These are phyloP conservation scores for Xylaria sp. DNA, from an alignment of 2,329 filamentous ascomycete species.

Conservation along the genomic window DNA sequence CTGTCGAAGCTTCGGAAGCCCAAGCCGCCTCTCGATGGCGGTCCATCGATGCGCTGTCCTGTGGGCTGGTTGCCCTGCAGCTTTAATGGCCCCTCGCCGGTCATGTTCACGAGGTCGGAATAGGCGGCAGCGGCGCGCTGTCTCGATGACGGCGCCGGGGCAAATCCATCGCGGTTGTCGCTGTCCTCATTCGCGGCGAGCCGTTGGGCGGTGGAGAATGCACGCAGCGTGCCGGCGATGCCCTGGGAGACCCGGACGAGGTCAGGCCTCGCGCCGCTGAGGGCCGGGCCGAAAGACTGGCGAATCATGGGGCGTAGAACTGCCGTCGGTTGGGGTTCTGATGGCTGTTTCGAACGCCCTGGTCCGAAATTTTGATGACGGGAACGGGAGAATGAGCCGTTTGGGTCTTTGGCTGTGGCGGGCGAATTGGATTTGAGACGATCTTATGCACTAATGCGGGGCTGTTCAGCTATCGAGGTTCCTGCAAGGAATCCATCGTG, in stretches of 20 bases:
- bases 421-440: not conserved
- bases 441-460: not conserved
- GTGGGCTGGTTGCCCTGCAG: not conserved
- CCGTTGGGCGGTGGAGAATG: slow-evolving; percentile 30
- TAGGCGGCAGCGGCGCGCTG: slow-evolving; percentile 25
- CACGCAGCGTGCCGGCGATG: slow-evolving; percentile 29
- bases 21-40: not conserved
- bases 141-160: slow-evolving; percentile 8
- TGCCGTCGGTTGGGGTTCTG: slow-evolving; percentile 16
- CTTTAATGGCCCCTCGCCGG: not conserved
- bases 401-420: not conserved
- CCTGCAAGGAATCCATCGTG: not conserved
- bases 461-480: not conserved
- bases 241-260: slow-evolving; percentile 28
- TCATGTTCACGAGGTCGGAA: slow-evolving; percentile 25
- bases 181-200: slow-evolving; percentile 12
- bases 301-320: slow-evolving; percentile 29
- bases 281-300: slow-evolving; percentile 27
- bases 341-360: slow-evolving; percentile 1
- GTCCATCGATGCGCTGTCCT: not conserved
- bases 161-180: slow-evolving; percentile 1
- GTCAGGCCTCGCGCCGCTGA: slow-evolving; percentile 28
- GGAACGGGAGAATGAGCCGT: slow-evolving; percentile 1
- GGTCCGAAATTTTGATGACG: slow-evolving; percentile 20
- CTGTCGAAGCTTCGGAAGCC: too few relatives aligned